Conservation (phyloP, 441 rosid species). For the Euphorbia celastroides region DNA sequence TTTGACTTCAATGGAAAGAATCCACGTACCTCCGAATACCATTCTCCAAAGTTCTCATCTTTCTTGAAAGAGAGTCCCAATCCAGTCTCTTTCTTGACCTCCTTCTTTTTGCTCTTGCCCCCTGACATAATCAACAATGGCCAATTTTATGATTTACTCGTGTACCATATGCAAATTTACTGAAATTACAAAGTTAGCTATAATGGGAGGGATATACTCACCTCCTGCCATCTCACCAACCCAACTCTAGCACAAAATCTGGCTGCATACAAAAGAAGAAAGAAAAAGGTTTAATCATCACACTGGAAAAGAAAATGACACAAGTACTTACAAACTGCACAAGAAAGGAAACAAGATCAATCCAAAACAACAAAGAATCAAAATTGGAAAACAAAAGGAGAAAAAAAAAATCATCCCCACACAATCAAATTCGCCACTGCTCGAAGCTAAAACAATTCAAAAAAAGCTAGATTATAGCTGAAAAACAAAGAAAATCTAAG, state of each 20-base stretch:
- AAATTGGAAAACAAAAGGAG: neutral
- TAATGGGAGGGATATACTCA: conserved; percentile 1
- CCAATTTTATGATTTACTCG: neutral
- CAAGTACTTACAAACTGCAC: neutral
- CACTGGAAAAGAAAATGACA: neutral
- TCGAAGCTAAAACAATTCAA: neutral
- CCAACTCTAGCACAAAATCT: conserved; percentile 2
- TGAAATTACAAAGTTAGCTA: neutral
- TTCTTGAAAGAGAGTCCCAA: conserved; percentile 56
- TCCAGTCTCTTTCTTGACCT: conserved; percentile 72
- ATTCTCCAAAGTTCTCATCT: conserved; percentile 75
- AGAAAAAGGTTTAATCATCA: neutral
- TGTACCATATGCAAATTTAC: neutral
- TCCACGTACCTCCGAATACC: conserved; percentile 61
- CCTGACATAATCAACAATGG: conserved; percentile 17
- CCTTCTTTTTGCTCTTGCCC: conserved; percentile 58
- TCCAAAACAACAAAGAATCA: neutral
- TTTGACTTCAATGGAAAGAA: neutral
- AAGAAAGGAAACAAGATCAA: neutral
- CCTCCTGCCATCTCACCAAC: conserved; percentile 20
- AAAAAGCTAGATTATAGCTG: no score
- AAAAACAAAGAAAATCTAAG: no score
- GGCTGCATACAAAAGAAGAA: neutral
- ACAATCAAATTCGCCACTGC: neutral
- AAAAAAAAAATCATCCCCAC: no score